These are phyloP conservation scores for Vitis hybrid DNA, from an alignment of 177 flowering plant genomes.

Conservation along the genomic window DNA sequence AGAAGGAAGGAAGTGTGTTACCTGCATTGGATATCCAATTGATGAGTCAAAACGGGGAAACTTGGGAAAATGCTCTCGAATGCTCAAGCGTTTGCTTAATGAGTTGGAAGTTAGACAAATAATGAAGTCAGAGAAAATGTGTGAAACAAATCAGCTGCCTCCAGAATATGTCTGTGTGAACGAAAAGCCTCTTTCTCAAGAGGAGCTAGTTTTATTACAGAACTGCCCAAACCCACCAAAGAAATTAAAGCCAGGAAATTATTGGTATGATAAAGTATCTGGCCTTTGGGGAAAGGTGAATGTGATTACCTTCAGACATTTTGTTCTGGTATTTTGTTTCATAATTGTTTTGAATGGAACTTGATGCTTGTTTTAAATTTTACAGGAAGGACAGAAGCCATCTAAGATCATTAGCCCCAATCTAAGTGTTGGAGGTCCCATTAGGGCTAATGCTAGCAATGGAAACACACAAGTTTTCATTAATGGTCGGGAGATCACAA, in stretches of 20 bases:
- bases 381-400: slow-evolving; percentile 95
- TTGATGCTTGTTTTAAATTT: slow-evolving; percentile 18
- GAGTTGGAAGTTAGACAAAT: slow-evolving; percentile 70
- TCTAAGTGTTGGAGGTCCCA: slow-evolving; percentile 77
- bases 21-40: slow-evolving; percentile 83
- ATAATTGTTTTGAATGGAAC: slow-evolving; percentile 3
- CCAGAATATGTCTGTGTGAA: slow-evolving; percentile 78
- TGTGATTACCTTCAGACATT: slow-evolving; percentile 5
- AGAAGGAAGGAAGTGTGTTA: slow-evolving; percentile 95
- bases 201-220: slow-evolving; percentile 71
- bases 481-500: slow-evolving; percentile 93
- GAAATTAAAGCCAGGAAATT: slow-evolving; percentile 89
- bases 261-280: slow-evolving; percentile 99
- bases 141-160: slow-evolving; percentile 88
- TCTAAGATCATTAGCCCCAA: slow-evolving; percentile 73
- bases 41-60: slow-evolving; percentile 69
- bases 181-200: slow-evolving; percentile 72
- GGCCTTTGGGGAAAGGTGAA: slow-evolving; percentile 99
- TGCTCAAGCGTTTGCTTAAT: slow-evolving; percentile 79
- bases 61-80: slow-evolving; percentile 86
- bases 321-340: slow-evolving; percentile 2
- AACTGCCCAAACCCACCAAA: slow-evolving; percentile 81
- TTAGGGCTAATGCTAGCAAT: slow-evolving; percentile 77
- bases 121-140: slow-evolving; percentile 85
- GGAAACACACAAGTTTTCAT: slow-evolving; percentile 87